Conservation (phyloP, 768 basidiomycete species). For the Trichaptum fuscoviolaceum region DNA sequence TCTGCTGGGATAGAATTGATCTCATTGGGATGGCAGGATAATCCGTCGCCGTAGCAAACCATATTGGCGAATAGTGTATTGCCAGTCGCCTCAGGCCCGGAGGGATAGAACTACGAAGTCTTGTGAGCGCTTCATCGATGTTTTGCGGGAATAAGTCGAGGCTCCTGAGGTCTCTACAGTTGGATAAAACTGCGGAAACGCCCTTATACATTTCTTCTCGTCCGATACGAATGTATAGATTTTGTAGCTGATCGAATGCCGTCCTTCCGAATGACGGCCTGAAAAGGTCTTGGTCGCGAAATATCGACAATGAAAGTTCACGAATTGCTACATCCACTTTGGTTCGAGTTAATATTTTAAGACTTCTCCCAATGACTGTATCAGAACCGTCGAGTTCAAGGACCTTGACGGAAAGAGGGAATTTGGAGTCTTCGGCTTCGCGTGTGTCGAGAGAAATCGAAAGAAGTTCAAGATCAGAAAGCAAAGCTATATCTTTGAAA, state of each 20-base stretch:
- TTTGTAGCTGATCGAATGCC: background rate
- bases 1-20: background rate
- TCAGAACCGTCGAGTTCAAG: background rate
- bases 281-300: background rate
- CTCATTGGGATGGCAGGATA: background rate
- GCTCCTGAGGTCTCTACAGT: no score
- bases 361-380: background rate
- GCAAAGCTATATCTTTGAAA: no score
- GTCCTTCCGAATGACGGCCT: background rate
- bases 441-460: no score
- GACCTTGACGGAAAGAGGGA: no score
- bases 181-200: background rate
- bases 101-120: no score
- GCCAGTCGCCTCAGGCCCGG: no score
- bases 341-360: background rate
- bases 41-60: no score
- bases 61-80: no score
- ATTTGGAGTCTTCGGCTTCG: no score
- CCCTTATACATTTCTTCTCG: background rate
- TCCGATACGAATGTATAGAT: background rate
- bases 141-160: no score
- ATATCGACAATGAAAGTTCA: background rate
- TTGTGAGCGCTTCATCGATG: no score
- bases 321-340: background rate
- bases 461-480: no score